Conservation (phyloP, 176 grass and related monocot genomes). For the Lolium multiflorum region DNA sequence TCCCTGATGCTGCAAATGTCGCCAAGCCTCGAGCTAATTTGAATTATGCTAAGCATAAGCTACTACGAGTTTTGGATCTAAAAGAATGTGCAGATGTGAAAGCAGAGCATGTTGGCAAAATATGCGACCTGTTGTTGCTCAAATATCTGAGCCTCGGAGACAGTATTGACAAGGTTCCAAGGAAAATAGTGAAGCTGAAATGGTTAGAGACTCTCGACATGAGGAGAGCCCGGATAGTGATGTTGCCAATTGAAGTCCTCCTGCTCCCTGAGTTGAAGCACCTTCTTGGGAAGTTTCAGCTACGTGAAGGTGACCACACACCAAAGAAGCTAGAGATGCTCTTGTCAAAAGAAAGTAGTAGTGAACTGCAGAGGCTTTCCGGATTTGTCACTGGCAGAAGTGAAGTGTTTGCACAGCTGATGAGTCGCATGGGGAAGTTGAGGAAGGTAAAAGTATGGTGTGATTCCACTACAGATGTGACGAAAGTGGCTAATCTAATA, state of each 20-base stretch:
- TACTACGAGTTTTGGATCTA: slow-evolving; percentile 23
- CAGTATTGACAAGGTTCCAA: slow-evolving; percentile 2
- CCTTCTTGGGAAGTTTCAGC: slow-evolving; percentile 4
- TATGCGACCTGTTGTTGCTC: neutral
- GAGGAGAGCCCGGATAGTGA: neutral
- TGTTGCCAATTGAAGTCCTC: neutral
- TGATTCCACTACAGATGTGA: neutral
- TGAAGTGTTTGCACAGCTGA: neutral
- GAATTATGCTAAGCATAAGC: neutral
- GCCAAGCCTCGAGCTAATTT: neutral
- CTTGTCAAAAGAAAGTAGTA: slow-evolving; percentile 3
- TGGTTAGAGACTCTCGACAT: slow-evolving; percentile 34
- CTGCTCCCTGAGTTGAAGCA: slow-evolving; percentile 11
- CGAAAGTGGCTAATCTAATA: neutral
- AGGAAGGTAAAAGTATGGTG: slow-evolving; percentile 38
- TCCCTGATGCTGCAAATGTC: neutral
- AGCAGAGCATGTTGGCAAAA: neutral
- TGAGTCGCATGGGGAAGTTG: neutral
- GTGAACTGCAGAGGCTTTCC: neutral
- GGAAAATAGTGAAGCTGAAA: neutral
- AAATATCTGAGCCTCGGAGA: slow-evolving; percentile 25
- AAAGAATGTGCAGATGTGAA: neutral
- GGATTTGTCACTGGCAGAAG: neutral
- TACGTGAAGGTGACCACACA: neutral
- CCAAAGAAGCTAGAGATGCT: neutral